These are phyloP conservation scores for Cladosporium sp. DNA, from an alignment of 2,329 filamentous ascomycete genomes.

Conservation along the genomic window DNA sequence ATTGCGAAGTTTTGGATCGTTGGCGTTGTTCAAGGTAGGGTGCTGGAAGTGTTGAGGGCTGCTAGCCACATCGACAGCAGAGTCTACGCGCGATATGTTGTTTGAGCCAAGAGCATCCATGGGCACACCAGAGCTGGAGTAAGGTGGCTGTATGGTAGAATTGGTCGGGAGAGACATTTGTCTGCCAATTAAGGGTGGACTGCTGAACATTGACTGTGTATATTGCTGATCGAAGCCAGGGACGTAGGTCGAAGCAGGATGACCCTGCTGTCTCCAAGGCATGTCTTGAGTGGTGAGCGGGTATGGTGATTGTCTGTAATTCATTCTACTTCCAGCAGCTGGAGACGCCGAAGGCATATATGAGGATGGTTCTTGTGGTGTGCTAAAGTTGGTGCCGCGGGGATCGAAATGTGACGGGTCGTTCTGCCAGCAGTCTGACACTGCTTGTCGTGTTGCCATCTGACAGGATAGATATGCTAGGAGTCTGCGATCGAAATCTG, in stretches of 20 bases:
- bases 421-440: conserved; percentile 33
- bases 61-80: conserved; percentile 8
- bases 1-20: background rate
- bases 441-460: conserved; percentile 54
- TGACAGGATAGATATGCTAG: conserved; percentile 61
- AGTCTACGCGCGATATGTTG: conserved; percentile 24
- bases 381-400: background rate
- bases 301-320: background rate
- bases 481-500: conserved; percentile 63
- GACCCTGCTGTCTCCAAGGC: background rate
- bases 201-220: background rate
- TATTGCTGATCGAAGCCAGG: background rate
- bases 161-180: background rate
- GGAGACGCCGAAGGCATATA: background rate
- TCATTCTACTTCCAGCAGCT: background rate
- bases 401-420: conserved; percentile 38
- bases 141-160: background rate
- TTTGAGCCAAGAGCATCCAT: background rate
- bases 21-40: background rate
- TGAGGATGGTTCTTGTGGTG: background rate
- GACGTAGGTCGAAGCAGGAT: background rate
- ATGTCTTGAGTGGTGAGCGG: background rate
- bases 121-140: background rate
- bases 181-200: background rate
- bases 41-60: background rate